Base-by-base conservation (phyloP, 2,329 filamentous ascomycete species). In the Scytalidium lignicola region DNA sequence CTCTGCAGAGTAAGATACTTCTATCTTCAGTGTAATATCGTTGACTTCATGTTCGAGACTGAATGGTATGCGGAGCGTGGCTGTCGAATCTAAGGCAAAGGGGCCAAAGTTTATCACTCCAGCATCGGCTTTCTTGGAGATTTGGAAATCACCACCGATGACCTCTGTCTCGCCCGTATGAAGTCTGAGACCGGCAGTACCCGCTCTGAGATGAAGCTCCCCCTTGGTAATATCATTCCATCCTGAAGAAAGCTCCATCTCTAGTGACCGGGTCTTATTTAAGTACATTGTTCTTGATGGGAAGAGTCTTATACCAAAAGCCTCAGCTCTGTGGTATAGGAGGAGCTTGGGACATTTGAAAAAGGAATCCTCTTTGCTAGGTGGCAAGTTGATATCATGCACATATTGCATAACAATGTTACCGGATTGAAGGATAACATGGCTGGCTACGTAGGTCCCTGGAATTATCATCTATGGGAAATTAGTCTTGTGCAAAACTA, bases 21-120 rank as follows among this genome's bases (percentile, higher is more conserved):
- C 91, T n/a, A 92, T 69, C 53, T 83, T 85, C 48, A 92, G 75
- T 0, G 82, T 78, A 1, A 96, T 79, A 29, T 83, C 83, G 2
- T 76, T 76, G 1, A 88, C 75, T 41, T 89, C 83, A 50, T 87
- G 83, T 63, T 96, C 91, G 10, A 92, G 76, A 1, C 86, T 91
- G 59, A 95, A 99, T 0, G 91, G 92, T 43, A 91, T 78, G 6
- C 75, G 74, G 19, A 96, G 72, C 19, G 73, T 81, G 18, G 86
- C 67, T 0, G 62, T 68, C 0, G 73, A 71, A 2, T 74, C 59
- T 0, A 72, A 56, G 0, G 66, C 55, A 41, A 88, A 66, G 1
- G 69, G 54, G 1, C 70, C 69, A 46, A 85, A 76, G 39, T 62
- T 64, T 48, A 85, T 75, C 3, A 76, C 55, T 0, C 81, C 79